Base-by-base conservation (phyloP, 2,329 filamentous ascomycete genomes). In the Myriosclerotinia curreyana region DNA sequence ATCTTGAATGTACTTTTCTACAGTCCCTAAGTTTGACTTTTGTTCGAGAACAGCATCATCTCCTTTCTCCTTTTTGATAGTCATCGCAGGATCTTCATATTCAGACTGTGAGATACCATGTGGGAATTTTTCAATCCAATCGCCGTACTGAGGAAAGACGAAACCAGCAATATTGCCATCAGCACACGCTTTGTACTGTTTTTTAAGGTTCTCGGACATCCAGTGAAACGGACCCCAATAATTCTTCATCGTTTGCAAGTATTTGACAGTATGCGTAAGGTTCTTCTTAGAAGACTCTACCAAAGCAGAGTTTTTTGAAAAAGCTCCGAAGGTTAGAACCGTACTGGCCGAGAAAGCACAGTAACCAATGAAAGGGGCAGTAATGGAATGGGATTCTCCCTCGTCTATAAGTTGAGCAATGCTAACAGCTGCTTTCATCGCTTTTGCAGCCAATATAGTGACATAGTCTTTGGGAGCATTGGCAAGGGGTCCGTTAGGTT, bases 171-270 rank as follows among this genome's bases (percentile, higher is more conserved):
- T 82, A 38, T 88, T 86, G n/a, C 89, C 88, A 75, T 97, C 92
- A 20, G 92, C 88, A 70, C 92, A 94, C 55, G 87, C 85, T 60
- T 90, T 86, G 74, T 96, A 99, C 66, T 96, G 86, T 62, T 94
- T 90, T 66, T 95, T 92, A 44, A 97, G 82, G 72, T 94, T 95
- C 74, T 98, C 93, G 0, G 92, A 89, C 84, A 98, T 93, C 78
- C 92, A 97, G 74, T 96, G 91, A 74, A 98, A 97, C 89, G 97
- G 96, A 66, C 94, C 95, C 95, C 95, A 99, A 72, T 95, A 93
- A 66, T 91, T 91, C 80, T 96, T 97, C 91, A 98, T 96, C 76
- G 91, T 95, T 62, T 89, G 89, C 52, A 99, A 79, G 71, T 95
- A 98, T 72, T 89, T 91, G 71, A 98, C 89, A 69, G 96, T 98